Evolutionary conservation across 2,329 filamentous ascomycete genomes (phyloP).

Genomic region (Penicillium olsonii): DNA sequence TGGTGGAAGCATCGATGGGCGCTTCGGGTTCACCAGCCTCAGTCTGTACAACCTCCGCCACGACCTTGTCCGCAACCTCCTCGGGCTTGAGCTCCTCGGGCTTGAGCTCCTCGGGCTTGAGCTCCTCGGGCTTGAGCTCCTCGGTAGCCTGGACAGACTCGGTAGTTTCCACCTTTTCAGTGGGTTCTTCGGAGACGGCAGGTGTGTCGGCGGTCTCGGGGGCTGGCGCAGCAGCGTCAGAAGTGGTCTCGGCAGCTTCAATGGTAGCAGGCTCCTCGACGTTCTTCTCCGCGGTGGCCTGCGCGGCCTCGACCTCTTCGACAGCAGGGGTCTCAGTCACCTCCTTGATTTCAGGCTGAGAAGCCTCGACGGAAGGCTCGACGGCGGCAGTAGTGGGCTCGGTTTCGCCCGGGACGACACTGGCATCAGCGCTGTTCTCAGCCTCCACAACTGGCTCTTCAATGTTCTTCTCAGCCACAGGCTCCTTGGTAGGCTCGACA

Average conservation of each 20-base stretch:
- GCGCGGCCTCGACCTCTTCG: too few species aligned
- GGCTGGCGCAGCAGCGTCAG: not conserved
- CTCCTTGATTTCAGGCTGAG: conserved; percentile 3
- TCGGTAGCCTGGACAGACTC: not conserved
- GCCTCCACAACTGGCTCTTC: conserved; percentile 8
- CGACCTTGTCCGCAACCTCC: not conserved
- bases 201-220: not conserved
- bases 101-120: not conserved
- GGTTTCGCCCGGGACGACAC: not conserved
- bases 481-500: conserved; percentile 5
- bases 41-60: not conserved
- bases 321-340: not conserved
- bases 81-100: not conserved
- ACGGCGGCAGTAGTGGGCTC: not conserved
- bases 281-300: not conserved
- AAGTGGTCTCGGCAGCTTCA: not conserved
- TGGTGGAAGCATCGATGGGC: not conserved
- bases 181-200: not conserved
- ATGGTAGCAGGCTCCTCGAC: conserved; percentile 1
- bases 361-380: conserved; percentile 1
- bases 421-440: conserved; percentile 7
- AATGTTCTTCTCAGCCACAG: conserved; percentile 3
- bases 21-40: not conserved
- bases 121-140: not conserved
- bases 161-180: not conserved